Conservation (phyloP, 805 yeast genomes). For the Metschnikowia kofuensis region DNA sequence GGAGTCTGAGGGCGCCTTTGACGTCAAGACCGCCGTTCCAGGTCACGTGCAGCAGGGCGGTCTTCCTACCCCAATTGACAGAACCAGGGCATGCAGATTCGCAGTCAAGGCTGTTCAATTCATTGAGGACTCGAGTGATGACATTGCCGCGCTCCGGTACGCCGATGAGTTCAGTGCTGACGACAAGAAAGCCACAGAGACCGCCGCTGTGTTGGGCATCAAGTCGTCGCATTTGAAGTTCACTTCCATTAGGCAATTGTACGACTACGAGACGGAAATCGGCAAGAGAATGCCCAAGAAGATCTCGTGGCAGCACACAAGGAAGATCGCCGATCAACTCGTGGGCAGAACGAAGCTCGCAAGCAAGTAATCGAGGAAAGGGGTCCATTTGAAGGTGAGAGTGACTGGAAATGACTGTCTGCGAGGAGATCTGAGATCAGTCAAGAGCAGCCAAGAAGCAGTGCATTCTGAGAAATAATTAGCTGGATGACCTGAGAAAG, state of each 20-base stretch:
- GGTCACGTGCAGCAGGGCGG: slow-evolving; percentile 89
- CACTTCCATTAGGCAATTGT: slow-evolving; percentile 69
- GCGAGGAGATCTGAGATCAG: no score
- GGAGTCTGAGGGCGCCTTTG: slow-evolving; percentile 63
- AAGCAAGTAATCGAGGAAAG: neutral
- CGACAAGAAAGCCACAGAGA: slow-evolving; percentile 34
- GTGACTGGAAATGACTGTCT: no score
- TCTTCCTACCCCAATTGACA: slow-evolving; percentile 71
- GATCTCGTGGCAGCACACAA: slow-evolving; percentile 75
- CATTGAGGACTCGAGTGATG: slow-evolving; percentile 46
- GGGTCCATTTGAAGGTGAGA: no score
- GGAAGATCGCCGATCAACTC: slow-evolving; percentile 79
- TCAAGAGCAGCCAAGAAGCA: no score
- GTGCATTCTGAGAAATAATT: no score
- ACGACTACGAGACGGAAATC: slow-evolving; percentile 84
- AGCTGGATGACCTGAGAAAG: no score
- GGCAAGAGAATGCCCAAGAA: slow-evolving; percentile 81
- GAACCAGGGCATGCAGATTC: slow-evolving; percentile 70
- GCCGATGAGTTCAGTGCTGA: slow-evolving; percentile 33
- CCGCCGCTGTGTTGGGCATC: slow-evolving; percentile 84
- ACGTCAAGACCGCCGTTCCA: slow-evolving; percentile 76
- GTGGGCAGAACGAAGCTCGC: slow-evolving; percentile 56
- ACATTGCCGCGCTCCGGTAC: slow-evolving; percentile 23
- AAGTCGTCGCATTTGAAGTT: slow-evolving; percentile 73
- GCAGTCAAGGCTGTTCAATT: slow-evolving; percentile 68